Percentiles rank a stretch among this genome's conserved stretches.
These are phyloP conservation scores for Didymella sp. DNA, from an alignment of 2,329 filamentous ascomycete genomes.

Conservation along the genomic window DNA sequence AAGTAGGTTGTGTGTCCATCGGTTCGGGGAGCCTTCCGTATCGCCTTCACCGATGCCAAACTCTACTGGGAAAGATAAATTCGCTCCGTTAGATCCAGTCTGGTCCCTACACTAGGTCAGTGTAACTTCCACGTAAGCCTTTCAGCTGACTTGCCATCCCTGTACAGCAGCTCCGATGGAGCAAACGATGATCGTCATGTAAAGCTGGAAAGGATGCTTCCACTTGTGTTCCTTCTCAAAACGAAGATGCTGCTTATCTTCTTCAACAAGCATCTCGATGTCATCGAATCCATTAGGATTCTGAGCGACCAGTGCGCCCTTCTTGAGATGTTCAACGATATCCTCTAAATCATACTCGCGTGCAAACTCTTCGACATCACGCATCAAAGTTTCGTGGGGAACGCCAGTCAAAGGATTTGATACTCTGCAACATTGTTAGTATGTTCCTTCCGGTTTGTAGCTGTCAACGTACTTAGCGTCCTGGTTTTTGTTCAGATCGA, in stretches of 20 bases:
- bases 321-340: slow-evolving; percentile 51
- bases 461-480: slow-evolving; percentile 24
- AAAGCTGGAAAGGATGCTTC: slow-evolving; percentile 62
- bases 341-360: slow-evolving; percentile 64
- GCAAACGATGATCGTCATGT: slow-evolving; percentile 69
- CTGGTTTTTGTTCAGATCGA: slow-evolving; percentile 24
- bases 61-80: slow-evolving; percentile 63
- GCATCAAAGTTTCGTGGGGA: slow-evolving; percentile 58
- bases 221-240: slow-evolving; percentile 70
- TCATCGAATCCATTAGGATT: slow-evolving; percentile 67
- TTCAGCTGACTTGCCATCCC: slow-evolving; percentile 4
- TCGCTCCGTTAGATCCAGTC: slow-evolving; percentile 60
- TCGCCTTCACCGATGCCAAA: slow-evolving; percentile 55
- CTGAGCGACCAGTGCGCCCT: slow-evolving; percentile 70
- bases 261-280: slow-evolving; percentile 66
- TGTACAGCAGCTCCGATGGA: slow-evolving; percentile 70
- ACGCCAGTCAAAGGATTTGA: slow-evolving; percentile 64
- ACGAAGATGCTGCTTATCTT: slow-evolving; percentile 65
- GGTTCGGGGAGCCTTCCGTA: slow-evolving; percentile 22
- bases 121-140: no score
- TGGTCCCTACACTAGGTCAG: slow-evolving; percentile 59
- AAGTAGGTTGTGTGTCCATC: slow-evolving; percentile 27
- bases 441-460: no score
- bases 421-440: slow-evolving; percentile 50
- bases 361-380: slow-evolving; percentile 66